Conservation (phyloP, 1,139 yeast genomes). For the Saccharomyces pastorianus region DNA sequence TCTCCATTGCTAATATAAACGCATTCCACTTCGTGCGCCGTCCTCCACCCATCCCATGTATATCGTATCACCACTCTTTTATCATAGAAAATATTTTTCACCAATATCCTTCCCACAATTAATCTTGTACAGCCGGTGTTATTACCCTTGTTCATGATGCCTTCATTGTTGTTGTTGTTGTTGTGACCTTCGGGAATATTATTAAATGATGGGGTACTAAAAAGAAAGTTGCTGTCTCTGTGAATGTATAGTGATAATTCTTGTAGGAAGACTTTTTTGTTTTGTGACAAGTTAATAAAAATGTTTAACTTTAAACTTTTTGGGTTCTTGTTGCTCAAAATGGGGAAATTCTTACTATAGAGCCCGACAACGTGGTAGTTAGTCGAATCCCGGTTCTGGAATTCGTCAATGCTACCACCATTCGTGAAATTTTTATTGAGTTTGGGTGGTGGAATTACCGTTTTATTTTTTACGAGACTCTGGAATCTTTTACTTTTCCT, state of each 20-base stretch:
- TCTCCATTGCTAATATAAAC: slow-evolving; percentile 27
- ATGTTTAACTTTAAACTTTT: slow-evolving; percentile 26
- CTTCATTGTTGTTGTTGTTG: not conserved
- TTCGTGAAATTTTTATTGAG: not conserved
- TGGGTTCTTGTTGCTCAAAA: slow-evolving; percentile 26
- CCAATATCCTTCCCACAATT: slow-evolving; percentile 25
- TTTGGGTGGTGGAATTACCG: not conserved
- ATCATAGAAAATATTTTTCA: slow-evolving; percentile 27
- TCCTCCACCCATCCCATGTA: slow-evolving; percentile 28
- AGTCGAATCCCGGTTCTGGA: slow-evolving; percentile 1
- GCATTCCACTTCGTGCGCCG: slow-evolving; percentile 26
- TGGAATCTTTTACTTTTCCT: slow-evolving; percentile 16
- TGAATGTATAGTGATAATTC: slow-evolving; percentile 25
- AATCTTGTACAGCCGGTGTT: slow-evolving; percentile 6
- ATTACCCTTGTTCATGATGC: not conserved
- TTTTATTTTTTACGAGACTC: slow-evolving; percentile 1
- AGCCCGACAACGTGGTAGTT: slow-evolving; percentile 19
- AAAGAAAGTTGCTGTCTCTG: slow-evolving; percentile 4
- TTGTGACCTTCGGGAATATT: not conserved
- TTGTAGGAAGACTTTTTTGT: slow-evolving; percentile 24
- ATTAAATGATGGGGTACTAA: not conserved
- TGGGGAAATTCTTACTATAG: slow-evolving; percentile 26
- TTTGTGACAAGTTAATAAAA: slow-evolving; percentile 24
- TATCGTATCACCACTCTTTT: slow-evolving; percentile 27
- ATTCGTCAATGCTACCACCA: not conserved